Evolutionary conservation across 129 eudicot species (phyloP), one percentile per base, ranked within the genome.

Genomic region (Saposhnikovia divaricata): DNA sequence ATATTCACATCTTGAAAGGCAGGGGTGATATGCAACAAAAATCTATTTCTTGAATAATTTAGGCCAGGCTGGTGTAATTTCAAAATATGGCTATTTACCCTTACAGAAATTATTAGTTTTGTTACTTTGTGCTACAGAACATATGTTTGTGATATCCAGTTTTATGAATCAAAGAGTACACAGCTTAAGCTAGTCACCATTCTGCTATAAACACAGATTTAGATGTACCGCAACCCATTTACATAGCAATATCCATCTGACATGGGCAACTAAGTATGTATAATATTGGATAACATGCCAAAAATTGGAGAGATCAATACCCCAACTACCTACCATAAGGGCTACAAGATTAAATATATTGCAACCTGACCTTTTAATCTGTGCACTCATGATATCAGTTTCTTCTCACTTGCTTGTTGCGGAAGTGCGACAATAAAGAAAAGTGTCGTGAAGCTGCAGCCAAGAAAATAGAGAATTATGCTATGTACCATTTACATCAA

Each of bases 381-480:
- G 42, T 43, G 16, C n/a, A 65, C 63, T 84, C 84, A 90, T 38
- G 90, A 44, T 23, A 82, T 83, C 82, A 80, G 74, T 78, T 87
- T 90, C 93, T 90, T 91, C 59, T 88, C 98, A 66, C 88, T 84
- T 6, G 89, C 91, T 92, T 92, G 80, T 89, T 83, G 77, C 93
- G 89, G 80, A 93, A 93, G 47, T 90, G 90, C 6, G 98, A 87
- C 46, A 93, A 73, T 75, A 93, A 81, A 72, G 98, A 93, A 86
- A 93, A 93, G 80, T 87, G 91, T 25, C 96, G 89, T 65, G 92
- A 89, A 76, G 94, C 98, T 93, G 92, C 79, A 77, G 44, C 9
- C 45, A 77, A 46, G 73, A 46, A 61, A 13, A 69, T 37, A 31
- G 10, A 68, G 42, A 9, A 44, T 15, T 37, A 46, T 13, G 78